A percentile compares a stretch with the other conserved stretches of the same genome.
Conservation (phyloP, 148 eudicot species). For the Rhododendron mucronatum region DNA sequence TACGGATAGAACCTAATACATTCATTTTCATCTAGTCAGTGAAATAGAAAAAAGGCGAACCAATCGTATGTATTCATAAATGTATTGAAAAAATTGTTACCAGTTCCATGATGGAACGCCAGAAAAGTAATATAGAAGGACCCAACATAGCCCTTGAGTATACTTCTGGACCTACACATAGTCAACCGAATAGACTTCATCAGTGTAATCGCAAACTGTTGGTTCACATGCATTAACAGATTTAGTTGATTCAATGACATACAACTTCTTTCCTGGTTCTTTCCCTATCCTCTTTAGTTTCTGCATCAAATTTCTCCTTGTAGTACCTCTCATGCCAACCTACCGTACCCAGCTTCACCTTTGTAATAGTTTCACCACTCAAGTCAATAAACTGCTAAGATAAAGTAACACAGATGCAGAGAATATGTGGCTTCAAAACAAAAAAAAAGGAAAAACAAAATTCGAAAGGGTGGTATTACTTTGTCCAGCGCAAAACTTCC, state of each 20-base stretch:
- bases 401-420: neutral
- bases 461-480: conserved; percentile 7
- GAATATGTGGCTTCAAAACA: neutral
- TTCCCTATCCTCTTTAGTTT: conserved; percentile 21
- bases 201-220: neutral
- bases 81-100: conserved; percentile 2
- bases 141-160: conserved; percentile 46
- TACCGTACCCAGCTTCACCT: conserved; percentile 30
- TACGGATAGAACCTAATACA: conserved; percentile 43
- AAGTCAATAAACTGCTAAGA: neutral
- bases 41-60: neutral
- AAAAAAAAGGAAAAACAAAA: neutral
- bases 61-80: neutral
- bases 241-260: neutral
- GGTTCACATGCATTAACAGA: neutral
- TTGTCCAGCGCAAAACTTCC: conserved; percentile 26
- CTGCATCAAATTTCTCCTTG: conserved; percentile 28
- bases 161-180: conserved; percentile 39
- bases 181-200: neutral
- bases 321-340: conserved; percentile 45
- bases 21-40: neutral
- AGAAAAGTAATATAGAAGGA: conserved; percentile 17
- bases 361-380: neutral
- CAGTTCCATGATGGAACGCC: conserved; percentile 50
- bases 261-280: conserved; percentile 27